These are phyloP conservation scores for Colletotrichum gigasporum DNA, from an alignment of 2,329 filamentous ascomycete species.

Conservation along the genomic window DNA sequence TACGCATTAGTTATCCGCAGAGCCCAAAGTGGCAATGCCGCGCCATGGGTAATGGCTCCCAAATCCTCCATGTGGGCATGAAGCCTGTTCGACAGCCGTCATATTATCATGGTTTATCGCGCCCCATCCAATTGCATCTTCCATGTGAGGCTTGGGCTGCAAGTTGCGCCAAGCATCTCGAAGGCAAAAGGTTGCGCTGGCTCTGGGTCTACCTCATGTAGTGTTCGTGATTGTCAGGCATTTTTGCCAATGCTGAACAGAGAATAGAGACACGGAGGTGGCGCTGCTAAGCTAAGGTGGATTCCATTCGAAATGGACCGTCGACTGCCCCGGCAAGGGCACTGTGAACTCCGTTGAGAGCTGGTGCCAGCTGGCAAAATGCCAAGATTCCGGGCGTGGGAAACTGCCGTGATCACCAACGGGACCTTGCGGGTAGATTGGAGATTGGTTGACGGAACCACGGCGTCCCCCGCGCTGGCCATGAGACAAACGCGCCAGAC, in stretches of 20 bases:
- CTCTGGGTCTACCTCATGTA: not conserved
- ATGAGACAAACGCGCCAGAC: not conserved
- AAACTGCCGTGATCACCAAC: not conserved
- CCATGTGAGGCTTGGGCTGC: not conserved
- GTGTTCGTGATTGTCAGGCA: not conserved
- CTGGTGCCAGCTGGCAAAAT: not conserved
- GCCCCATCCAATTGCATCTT: too few species aligned
- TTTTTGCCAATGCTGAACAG: not conserved
- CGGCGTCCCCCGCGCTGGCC: too few species aligned
- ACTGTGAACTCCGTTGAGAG: not conserved
- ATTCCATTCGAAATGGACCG: not conserved
- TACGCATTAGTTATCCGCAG: too few species aligned
- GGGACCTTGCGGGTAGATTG: not conserved
- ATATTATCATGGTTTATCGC: too few species aligned
- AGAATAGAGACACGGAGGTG: conserved; percentile 1
- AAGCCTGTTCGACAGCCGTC: too few species aligned
- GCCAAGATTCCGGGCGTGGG: not conserved
- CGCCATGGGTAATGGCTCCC: too few species aligned
- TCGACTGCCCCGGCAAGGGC: too few species aligned
- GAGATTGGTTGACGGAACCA: too few species aligned
- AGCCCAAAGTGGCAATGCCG: too few species aligned
- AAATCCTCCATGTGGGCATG: too few species aligned
- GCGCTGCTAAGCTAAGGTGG: too few species aligned
- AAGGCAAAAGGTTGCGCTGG: not conserved
- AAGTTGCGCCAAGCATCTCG: not conserved